These are phyloP conservation scores for Scalesia atractyloides DNA, from an alignment of 129 eudicot genomes.

Conservation along the genomic window DNA sequence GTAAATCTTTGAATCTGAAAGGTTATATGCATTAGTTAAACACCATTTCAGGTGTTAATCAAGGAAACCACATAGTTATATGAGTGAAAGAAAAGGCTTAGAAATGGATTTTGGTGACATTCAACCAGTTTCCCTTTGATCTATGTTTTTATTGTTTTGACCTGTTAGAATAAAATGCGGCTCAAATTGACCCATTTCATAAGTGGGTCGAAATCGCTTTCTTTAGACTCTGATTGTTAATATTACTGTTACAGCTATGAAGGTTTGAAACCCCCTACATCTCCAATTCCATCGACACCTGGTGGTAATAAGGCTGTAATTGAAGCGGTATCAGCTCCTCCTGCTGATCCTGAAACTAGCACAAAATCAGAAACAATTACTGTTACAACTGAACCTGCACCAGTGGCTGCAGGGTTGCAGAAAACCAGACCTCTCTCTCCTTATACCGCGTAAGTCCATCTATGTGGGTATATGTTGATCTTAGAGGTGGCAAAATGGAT, in stretches of 20 bases:
- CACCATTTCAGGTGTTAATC: not conserved
- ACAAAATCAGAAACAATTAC: constrained; percentile 14
- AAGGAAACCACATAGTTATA: not conserved
- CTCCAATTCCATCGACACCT: constrained; percentile 66
- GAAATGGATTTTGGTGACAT: not conserved
- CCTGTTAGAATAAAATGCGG: not conserved
- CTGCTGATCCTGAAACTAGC: constrained; percentile 33
- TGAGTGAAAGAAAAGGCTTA: constrained; percentile 2
- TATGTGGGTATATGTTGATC: not conserved
- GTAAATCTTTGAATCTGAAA: not conserved
- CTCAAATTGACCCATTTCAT: not conserved
- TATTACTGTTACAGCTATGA: constrained; percentile 51
- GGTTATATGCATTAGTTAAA: not conserved
- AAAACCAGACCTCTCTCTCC: constrained; percentile 55
- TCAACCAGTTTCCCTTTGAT: constrained; percentile 1
- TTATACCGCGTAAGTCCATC: constrained; percentile 48
- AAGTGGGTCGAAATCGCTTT: not conserved
- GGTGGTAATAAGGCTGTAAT: constrained; percentile 38
- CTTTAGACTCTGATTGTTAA: constrained; percentile 6
- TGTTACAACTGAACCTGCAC: constrained; percentile 34
- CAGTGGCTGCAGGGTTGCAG: constrained; percentile 24
- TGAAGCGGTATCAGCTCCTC: constrained; percentile 31
- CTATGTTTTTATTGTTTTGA: not conserved
- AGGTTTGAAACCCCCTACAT: constrained; percentile 77
- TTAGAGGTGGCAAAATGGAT: constrained; percentile 12